These are phyloP conservation scores for Aaosphaeria arxii DNA, from an alignment of 2,329 filamentous ascomycete genomes.

Conservation along the genomic window DNA sequence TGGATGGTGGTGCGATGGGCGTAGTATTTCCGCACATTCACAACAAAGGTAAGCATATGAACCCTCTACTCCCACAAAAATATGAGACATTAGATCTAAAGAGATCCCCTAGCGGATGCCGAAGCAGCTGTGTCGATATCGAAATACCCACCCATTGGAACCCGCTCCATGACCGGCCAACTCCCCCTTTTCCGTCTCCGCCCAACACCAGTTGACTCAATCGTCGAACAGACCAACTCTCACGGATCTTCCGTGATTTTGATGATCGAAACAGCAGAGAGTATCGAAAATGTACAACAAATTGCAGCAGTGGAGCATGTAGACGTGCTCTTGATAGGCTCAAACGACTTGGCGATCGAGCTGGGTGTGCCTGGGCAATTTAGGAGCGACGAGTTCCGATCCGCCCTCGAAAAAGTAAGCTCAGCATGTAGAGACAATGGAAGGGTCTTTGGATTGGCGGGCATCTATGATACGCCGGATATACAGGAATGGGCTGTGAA, in stretches of 20 bases:
- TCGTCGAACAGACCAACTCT: background rate
- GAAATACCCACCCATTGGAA: background rate
- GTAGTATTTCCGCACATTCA: background rate
- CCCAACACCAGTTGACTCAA: background rate
- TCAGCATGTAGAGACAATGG: background rate
- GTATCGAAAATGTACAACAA: background rate
- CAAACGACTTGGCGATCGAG: constrained; percentile 3
- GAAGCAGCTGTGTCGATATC: background rate
- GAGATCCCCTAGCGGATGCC: background rate
- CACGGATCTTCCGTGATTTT: background rate
- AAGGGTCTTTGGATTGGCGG: background rate
- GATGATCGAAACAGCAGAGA: background rate
- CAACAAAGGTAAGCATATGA: background rate
- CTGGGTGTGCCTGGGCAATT: background rate
- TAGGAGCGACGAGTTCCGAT: background rate
- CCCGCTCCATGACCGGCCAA: background rate
- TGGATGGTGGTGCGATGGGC: background rate
- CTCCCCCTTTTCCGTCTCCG: background rate
- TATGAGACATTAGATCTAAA: too few species aligned
- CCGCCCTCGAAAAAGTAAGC: background rate
- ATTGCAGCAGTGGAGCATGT: constrained; percentile 5
- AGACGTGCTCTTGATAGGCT: constrained; percentile 1
- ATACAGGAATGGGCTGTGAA: background rate
- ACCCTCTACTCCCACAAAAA: too few species aligned
- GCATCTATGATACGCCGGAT: background rate